Percentiles rank a stretch among this genome's conserved stretches.
Conservation (phyloP, 345 rosid genomes). For the Acer yangbiense region DNA sequence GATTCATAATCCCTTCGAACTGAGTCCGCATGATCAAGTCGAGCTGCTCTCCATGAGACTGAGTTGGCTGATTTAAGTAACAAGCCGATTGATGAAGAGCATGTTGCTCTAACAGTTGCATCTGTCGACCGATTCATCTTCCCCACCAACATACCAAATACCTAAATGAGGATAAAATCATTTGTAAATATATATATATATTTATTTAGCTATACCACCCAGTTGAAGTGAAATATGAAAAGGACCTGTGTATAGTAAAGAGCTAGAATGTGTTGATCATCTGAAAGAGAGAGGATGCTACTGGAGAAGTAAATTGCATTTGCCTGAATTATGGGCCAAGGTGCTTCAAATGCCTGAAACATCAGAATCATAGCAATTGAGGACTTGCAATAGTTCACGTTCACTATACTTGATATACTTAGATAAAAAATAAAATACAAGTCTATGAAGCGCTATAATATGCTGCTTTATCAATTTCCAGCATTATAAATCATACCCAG, state of each 20-base stretch:
- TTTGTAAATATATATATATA: constrained; percentile 1
- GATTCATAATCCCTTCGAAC: constrained; percentile 38
- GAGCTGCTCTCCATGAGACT: constrained; percentile 57
- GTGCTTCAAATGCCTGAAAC: constrained; percentile 89
- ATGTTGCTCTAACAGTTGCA: constrained; percentile 77
- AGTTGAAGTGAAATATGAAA: constrained; percentile 5
- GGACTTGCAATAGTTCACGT: neutral
- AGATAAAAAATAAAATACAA: neutral
- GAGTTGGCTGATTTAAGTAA: constrained; percentile 69
- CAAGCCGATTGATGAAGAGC: constrained; percentile 73
- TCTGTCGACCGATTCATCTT: constrained; percentile 80
- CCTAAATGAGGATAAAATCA: constrained; percentile 36
- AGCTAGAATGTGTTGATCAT: constrained; percentile 71
- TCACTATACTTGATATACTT: neutral
- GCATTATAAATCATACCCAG: neutral
- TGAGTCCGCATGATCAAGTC: constrained; percentile 59
- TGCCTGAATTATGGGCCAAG: constrained; percentile 91
- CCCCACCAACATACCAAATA: constrained; percentile 73
- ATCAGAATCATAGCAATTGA: constrained; percentile 19
- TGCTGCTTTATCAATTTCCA: neutral
- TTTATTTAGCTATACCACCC: neutral
- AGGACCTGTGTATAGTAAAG: constrained; percentile 74
- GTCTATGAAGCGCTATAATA: neutral
- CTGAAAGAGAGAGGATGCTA: constrained; percentile 78
- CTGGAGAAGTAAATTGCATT: constrained; percentile 88